These are phyloP conservation scores for Parietichytrium sp. DNA, from an alignment of 108 stramenopile species.

Conservation along the genomic window DNA sequence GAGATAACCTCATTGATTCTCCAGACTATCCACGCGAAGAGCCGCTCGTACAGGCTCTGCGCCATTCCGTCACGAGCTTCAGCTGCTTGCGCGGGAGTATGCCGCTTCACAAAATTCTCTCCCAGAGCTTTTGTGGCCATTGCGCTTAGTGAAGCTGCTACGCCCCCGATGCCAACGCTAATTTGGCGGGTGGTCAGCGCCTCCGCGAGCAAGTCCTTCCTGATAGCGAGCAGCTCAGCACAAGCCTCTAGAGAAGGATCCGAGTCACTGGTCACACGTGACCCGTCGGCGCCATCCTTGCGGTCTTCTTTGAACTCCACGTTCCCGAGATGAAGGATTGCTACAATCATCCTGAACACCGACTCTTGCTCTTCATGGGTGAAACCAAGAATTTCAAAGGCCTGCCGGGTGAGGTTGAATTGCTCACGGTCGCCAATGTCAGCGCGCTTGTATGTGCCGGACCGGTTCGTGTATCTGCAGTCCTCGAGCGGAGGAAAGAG, in stretches of 20 bases:
- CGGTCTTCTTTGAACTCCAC: slow-evolving; percentile 39
- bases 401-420: slow-evolving; percentile 71
- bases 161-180: background rate
- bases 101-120: slow-evolving; percentile 42
- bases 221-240: slow-evolving; percentile 45
- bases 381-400: slow-evolving; percentile 53
- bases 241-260: background rate
- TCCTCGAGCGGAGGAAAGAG: slow-evolving; percentile 10
- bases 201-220: background rate
- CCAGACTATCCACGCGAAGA: slow-evolving; percentile 58
- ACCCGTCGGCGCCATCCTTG: background rate
- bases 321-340: slow-evolving; percentile 50
- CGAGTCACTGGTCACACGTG: background rate
- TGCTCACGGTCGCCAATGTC: slow-evolving; percentile 76
- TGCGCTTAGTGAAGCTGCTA: background rate
- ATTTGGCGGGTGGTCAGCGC: slow-evolving; percentile 28
- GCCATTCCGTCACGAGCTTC: slow-evolving; percentile 60
- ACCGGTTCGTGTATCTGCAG: slow-evolving; percentile 46
- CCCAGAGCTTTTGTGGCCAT: background rate
- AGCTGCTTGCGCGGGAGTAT: slow-evolving; percentile 50
- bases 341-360: slow-evolving; percentile 49
- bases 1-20: slow-evolving; percentile 52
- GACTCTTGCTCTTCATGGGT: slow-evolving; percentile 31
- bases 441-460: slow-evolving; percentile 33
- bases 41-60: slow-evolving; percentile 56